Evolutionary conservation across 208 protist genomes (phyloP).

Genomic region (Trypanosoma rangeli): DNA sequence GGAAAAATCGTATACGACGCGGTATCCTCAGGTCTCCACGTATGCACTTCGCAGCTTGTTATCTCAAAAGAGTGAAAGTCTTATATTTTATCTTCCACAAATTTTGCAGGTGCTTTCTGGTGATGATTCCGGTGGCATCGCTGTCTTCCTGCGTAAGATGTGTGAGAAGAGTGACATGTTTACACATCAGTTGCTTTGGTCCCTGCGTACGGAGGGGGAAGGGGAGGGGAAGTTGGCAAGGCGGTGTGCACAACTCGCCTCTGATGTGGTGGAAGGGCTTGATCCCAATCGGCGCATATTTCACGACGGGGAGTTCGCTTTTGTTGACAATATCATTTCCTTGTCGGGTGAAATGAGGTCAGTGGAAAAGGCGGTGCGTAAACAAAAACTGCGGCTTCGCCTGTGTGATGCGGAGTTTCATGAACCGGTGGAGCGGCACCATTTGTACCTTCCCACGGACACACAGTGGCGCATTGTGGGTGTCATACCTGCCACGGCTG

Average conservation of each 20-base stretch:
- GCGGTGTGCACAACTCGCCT: constrained; percentile 43
- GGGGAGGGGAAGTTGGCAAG: constrained; percentile 41
- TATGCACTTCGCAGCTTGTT: constrained; percentile 84
- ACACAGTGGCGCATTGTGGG: constrained; percentile 64
- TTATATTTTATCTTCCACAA: constrained; percentile 92
- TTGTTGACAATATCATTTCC: constrained; percentile 68
- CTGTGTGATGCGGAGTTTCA: constrained; percentile 68
- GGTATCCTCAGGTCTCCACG: constrained; percentile 44
- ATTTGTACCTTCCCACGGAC: constrained; percentile 89
- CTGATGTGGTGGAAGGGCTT: constrained; percentile 32
- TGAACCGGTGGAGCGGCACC: constrained; percentile 33
- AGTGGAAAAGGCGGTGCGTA: constrained; percentile 75
- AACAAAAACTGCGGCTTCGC: constrained; percentile 69
- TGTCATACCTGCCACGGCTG: constrained; percentile 73
- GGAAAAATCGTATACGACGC: constrained; percentile 43
- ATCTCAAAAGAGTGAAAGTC: constrained; percentile 62
- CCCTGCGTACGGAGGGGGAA: constrained; percentile 72
- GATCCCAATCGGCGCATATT: constrained; percentile 29
- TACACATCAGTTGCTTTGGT: constrained; percentile 88
- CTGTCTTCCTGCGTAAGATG: constrained; percentile 56
- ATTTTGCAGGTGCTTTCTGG: constrained; percentile 78
- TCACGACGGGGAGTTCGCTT: constrained; percentile 77
- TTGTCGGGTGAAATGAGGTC: constrained; percentile 82
- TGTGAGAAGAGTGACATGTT: constrained; percentile 70
- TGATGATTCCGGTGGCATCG: constrained; percentile 57